Percentiles rank a stretch among this genome's conserved stretches.
These are phyloP conservation scores for Ampelomyces quisqualis DNA, from an alignment of 2,329 filamentous ascomycete genomes.

Conservation along the genomic window DNA sequence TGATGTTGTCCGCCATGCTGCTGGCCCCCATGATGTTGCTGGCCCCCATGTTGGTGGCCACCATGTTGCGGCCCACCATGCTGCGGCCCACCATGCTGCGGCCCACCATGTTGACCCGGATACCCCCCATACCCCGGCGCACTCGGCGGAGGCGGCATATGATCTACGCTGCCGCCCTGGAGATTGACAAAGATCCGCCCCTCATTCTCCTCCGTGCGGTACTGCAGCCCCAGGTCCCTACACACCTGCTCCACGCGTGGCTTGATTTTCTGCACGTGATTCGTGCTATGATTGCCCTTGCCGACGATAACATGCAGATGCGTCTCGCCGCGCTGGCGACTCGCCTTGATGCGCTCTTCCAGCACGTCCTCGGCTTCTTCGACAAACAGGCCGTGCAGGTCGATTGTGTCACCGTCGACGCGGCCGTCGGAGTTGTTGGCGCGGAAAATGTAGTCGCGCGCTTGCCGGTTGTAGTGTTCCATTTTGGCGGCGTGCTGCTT, in stretches of 20 bases:
- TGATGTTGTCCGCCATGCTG: slow-evolving; percentile 34
- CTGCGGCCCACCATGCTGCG: slow-evolving; percentile 47
- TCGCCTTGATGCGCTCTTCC: slow-evolving; percentile 79
- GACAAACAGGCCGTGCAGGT: slow-evolving; percentile 91
- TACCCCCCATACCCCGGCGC: slow-evolving; percentile 43
- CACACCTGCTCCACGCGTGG: slow-evolving; percentile 90
- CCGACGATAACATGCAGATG: slow-evolving; percentile 95
- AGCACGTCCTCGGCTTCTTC: slow-evolving; percentile 93
- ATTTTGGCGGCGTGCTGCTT: slow-evolving; percentile 81
- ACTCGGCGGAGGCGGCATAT: slow-evolving; percentile 43
- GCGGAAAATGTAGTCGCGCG: slow-evolving; percentile 90
- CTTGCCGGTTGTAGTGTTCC: slow-evolving; percentile 87
- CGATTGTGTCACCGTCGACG: slow-evolving; percentile 79
- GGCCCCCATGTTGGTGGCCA: slow-evolving; percentile 27
- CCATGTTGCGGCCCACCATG: slow-evolving; percentile 34
- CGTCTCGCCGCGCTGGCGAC: slow-evolving; percentile 69
- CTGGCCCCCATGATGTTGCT: background rate
- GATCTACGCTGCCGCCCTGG: slow-evolving; percentile 62
- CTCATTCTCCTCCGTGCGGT: slow-evolving; percentile 81
- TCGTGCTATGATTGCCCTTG: slow-evolving; percentile 82
- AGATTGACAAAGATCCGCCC: slow-evolving; percentile 88
- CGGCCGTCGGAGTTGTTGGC: slow-evolving; percentile 83
- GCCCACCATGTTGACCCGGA: slow-evolving; percentile 42
- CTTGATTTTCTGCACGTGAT: slow-evolving; percentile 90
- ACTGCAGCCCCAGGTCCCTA: slow-evolving; percentile 77